Percentiles rank a stretch among this genome's conserved stretches.
phyloP scores from a whole-genome alignment of 177 flowering plant species.

The Vitis hybrid region DNA sequence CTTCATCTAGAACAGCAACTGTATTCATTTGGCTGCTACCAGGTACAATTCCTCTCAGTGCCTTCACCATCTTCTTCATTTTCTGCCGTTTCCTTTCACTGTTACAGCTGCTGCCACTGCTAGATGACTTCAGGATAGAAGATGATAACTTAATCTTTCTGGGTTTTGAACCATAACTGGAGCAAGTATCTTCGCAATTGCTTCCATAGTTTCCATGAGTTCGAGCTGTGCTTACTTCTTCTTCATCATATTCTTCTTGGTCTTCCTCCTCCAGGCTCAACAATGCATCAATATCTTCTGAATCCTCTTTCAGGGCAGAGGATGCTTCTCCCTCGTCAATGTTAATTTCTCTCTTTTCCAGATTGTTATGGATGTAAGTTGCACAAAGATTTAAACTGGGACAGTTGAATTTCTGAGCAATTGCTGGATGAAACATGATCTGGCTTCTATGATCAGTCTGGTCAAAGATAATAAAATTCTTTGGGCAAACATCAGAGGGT shows the following conservation, averaged over 20 bases:
- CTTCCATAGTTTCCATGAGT: constrained; percentile 39
- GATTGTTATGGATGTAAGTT: constrained; percentile 19
- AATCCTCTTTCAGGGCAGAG: constrained; percentile 50
- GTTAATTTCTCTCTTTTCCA: constrained; percentile 4
- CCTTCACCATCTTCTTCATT: constrained; percentile 63
- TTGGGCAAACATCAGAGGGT: constrained; percentile 61
- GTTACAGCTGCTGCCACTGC: constrained; percentile 22
- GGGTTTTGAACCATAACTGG: constrained; percentile 33
- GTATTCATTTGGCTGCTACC: constrained; percentile 64
- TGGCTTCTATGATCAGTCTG: constrained; percentile 58
- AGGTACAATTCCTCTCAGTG: constrained; percentile 62
- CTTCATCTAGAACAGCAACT: constrained; percentile 72
- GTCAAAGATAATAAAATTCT: constrained; percentile 69
- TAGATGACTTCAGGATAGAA: constrained; percentile 28
- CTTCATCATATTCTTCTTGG: constrained; percentile 43
- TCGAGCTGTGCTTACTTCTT: constrained; percentile 66
- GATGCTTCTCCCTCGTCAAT: constrained; percentile 26
- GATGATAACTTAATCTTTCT: constrained; percentile 27
- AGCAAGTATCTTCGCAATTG: constrained; percentile 50
- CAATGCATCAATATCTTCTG: constrained; percentile 66
- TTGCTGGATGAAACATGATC: constrained; percentile 65
- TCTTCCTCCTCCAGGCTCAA: constrained; percentile 62
- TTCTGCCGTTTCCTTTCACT: constrained; percentile 44
- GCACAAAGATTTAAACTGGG: constrained; percentile 29
- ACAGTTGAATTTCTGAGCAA: constrained; percentile 33